A percentile compares a stretch with the other conserved stretches of the same genome.
Conservation (phyloP, 768 basidiomycete genomes). For the Lactarius pseudohatsudake region DNA sequence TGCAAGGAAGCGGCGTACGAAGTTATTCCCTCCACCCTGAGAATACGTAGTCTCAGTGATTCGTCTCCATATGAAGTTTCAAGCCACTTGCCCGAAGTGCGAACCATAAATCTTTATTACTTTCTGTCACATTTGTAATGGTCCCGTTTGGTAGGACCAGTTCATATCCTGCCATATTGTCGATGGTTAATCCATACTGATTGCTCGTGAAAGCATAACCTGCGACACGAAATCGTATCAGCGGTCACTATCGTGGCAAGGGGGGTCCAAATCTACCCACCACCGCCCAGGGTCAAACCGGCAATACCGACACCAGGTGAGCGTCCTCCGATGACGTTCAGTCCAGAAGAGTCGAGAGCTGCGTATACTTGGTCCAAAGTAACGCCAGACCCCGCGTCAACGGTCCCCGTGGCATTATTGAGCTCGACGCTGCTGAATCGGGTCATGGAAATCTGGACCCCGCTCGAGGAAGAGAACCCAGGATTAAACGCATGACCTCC, state of each 20-base stretch:
- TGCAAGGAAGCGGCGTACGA: slow-evolving; percentile 3
- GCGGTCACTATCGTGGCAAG: too few relatives aligned
- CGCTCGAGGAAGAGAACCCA: too few relatives aligned
- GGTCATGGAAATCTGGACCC: slow-evolving; percentile 28
- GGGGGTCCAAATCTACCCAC: background rate
- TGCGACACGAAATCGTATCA: too few relatives aligned
- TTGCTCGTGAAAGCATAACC: too few relatives aligned
- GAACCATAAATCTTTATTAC: background rate
- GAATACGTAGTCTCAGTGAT: background rate
- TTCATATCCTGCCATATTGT: slow-evolving; percentile 35
- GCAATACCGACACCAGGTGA: slow-evolving; percentile 29
- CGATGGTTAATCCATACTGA: slow-evolving; percentile 14
- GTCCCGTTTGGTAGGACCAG: slow-evolving; percentile 37
- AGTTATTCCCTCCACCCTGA: slow-evolving; percentile 25
- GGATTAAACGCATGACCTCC: too few relatives aligned
- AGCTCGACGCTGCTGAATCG: slow-evolving; percentile 25
- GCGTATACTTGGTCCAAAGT: slow-evolving; percentile 34
- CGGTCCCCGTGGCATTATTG: slow-evolving; percentile 11
- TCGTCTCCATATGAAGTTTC: too few relatives aligned
- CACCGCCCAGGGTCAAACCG: slow-evolving; percentile 20
- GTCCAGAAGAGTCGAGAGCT: slow-evolving; percentile 18
- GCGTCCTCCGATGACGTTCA: slow-evolving; percentile 32
- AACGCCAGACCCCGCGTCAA: slow-evolving; percentile 30
- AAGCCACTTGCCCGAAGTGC: slow-evolving; percentile 15
- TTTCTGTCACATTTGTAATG: too few relatives aligned